A percentile compares a stretch with the other conserved stretches of the same genome.
Evolutionary conservation across 2,329 filamentous ascomycete genomes (phyloP).

Genomic region (Penicillium expansum): DNA sequence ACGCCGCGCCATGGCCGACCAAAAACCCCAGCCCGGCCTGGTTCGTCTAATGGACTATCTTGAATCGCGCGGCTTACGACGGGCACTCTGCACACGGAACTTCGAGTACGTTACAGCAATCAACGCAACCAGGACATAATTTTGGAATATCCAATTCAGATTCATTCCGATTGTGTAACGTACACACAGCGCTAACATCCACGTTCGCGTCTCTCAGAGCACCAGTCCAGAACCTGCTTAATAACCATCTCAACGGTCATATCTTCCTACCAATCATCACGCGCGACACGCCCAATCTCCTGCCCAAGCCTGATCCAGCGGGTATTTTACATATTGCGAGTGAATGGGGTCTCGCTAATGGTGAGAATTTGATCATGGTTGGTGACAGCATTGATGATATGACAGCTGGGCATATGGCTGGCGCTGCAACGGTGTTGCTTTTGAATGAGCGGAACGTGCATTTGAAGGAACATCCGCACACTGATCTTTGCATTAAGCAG

Average conservation of each 20-base stretch:
- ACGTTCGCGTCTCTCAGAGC: constrained; percentile 33
- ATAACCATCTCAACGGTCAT: constrained; percentile 67
- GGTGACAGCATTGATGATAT: constrained; percentile 91
- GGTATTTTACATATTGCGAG: constrained; percentile 83
- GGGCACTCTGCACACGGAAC: constrained; percentile 91
- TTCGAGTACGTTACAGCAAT: constrained; percentile 61
- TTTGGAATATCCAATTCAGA: not conserved
- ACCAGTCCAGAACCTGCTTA: constrained; percentile 51
- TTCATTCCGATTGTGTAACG: not conserved
- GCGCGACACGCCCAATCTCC: constrained; percentile 64
- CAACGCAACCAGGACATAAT: not conserved
- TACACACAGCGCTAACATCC: not conserved
- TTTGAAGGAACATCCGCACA: constrained; percentile 69
- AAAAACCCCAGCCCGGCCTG: constrained; percentile 80
- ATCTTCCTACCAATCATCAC: constrained; percentile 78
- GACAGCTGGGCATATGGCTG: constrained; percentile 77
- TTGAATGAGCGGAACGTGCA: constrained; percentile 76
- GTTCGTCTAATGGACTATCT: constrained; percentile 77
- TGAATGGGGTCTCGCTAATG: constrained; percentile 64
- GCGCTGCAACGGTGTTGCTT: constrained; percentile 85
- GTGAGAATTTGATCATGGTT: constrained; percentile 43
- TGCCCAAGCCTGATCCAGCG: constrained; percentile 81
- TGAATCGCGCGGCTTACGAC: constrained; percentile 62
- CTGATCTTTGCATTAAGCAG: constrained; percentile 68
- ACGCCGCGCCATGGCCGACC: constrained; percentile 71